These are phyloP conservation scores for Acanthochlamys bracteata DNA, from an alignment of 106 monocot genomes.

Conservation along the genomic window DNA sequence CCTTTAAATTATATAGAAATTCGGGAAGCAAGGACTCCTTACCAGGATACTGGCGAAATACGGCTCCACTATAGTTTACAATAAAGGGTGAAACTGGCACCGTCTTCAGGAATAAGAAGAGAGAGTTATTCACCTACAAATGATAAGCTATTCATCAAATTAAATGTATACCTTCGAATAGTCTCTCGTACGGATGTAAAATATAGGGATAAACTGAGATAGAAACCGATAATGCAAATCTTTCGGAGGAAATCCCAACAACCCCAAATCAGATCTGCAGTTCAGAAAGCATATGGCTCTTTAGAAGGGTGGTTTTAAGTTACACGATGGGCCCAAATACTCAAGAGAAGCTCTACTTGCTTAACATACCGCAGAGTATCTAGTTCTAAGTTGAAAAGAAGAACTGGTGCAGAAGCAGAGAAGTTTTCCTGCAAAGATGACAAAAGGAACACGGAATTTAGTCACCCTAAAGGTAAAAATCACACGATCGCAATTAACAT, in stretches of 20 bases:
- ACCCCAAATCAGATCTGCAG: constrained; percentile 88
- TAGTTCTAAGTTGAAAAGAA: constrained; percentile 94
- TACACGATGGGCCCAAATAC: too few relatives aligned
- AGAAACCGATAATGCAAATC: constrained; percentile 99
- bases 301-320: too few relatives aligned
- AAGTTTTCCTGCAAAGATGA: constrained; percentile 54
- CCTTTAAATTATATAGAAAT: too few relatives aligned
- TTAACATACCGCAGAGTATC: constrained; percentile 79
- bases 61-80: constrained; percentile 83
- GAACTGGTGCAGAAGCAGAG: constrained; percentile 53
- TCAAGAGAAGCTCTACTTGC: too few relatives aligned
- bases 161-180: constrained; percentile 77
- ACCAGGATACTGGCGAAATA: constrained; percentile 98
- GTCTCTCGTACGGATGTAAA: constrained; percentile 85
- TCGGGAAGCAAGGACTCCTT: constrained; percentile 4
- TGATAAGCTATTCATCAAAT: background rate
- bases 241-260: constrained; percentile 87
- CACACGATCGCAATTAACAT: too few relatives aligned
- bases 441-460: too few relatives aligned
- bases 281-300: too few relatives aligned
- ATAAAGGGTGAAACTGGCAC: constrained; percentile 85
- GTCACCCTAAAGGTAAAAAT: too few relatives aligned
- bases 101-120: constrained; percentile 56
- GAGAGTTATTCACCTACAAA: background rate
- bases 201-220: constrained; percentile 85